Conservation (phyloP, 2,329 filamentous ascomycete species). For the Penicillium sp. region DNA sequence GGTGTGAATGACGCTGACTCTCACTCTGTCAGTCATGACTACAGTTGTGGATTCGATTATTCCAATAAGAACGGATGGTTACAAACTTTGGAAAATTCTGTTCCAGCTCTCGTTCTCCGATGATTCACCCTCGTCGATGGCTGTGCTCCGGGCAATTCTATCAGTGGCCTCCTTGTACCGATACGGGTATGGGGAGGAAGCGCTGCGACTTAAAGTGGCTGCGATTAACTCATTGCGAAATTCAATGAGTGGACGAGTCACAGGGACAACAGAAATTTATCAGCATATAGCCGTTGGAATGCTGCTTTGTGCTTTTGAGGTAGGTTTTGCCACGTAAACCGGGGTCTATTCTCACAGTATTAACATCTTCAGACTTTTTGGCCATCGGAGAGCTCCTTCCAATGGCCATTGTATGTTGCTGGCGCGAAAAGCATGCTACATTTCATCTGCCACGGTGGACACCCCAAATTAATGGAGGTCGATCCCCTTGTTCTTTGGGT, state of each 20-base stretch:
- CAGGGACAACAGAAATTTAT: slow-evolving; percentile 4
- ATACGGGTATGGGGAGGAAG: not conserved
- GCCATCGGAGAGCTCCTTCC: slow-evolving; percentile 7
- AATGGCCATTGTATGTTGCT: slow-evolving; percentile 11
- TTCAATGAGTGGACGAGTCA: not conserved
- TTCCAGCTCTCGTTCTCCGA: slow-evolving; percentile 12
- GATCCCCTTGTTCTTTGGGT: slow-evolving; percentile 5
- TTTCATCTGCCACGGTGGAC: slow-evolving; percentile 4
- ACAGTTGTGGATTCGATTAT: not conserved
- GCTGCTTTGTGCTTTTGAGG: slow-evolving; percentile 8
- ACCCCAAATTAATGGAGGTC: slow-evolving; percentile 5
- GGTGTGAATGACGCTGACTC: not conserved
- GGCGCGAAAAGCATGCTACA: slow-evolving; percentile 11
- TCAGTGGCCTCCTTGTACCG: slow-evolving; percentile 4
- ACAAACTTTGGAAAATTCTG: slow-evolving; percentile 5
- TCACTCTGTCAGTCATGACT: not conserved
- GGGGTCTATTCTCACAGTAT: not conserved
- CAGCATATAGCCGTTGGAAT: slow-evolving; percentile 7
- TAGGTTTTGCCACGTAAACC: not conserved
- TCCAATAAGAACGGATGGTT: not conserved
- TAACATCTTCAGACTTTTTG: not conserved
- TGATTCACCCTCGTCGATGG: slow-evolving; percentile 9
- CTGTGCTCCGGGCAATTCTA: slow-evolving; percentile 6
- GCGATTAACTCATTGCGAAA: not conserved
- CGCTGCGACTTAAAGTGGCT: slow-evolving; percentile 4